These are phyloP conservation scores for Lactarius hengduanensis DNA, from an alignment of 768 basidiomycete species.

Conservation along the genomic window DNA sequence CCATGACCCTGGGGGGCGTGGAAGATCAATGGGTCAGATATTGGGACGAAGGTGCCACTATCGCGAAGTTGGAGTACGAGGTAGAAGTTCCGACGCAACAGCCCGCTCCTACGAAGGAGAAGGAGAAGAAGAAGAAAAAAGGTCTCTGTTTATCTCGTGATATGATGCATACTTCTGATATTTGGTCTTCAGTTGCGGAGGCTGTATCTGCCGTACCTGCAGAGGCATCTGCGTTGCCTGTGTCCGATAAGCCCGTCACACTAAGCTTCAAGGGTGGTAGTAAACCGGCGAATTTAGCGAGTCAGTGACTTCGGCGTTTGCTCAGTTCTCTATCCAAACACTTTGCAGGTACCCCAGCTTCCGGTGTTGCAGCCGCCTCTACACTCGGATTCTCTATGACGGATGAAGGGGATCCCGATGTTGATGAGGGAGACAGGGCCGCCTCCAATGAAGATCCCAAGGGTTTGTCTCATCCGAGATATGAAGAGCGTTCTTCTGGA, in stretches of 20 bases:
- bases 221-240: slow-evolving; percentile 67
- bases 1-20: slow-evolving; percentile 64
- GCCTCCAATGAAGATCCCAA: slow-evolving; percentile 43
- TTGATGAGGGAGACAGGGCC: slow-evolving; percentile 42
- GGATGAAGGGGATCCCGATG: slow-evolving; percentile 46
- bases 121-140: slow-evolving; percentile 64
- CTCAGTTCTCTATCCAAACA: not conserved
- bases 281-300: slow-evolving; percentile 26
- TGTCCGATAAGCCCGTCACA: slow-evolving; percentile 80
- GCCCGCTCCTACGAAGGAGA: slow-evolving; percentile 45
- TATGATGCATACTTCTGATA: not conserved
- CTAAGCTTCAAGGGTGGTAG: slow-evolving; percentile 55
- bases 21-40: slow-evolving; percentile 80
- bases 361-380: slow-evolving; percentile 42
- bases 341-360: slow-evolving; percentile 16
- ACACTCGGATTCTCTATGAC: slow-evolving; percentile 68
- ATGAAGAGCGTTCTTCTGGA: slow-evolving; percentile 30
- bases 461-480: slow-evolving; percentile 44
- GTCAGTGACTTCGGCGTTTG: slow-evolving; percentile 28
- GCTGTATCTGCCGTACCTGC: slow-evolving; percentile 15
- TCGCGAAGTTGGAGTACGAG: slow-evolving; percentile 74
- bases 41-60: slow-evolving; percentile 86
- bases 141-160: slow-evolving; percentile 35
- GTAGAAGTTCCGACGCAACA: slow-evolving; percentile 58
- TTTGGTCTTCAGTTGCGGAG: slow-evolving; percentile 2